Conservation (phyloP, 768 basidiomycete genomes). For the Tylopilus plumbeoviolaceoides region DNA sequence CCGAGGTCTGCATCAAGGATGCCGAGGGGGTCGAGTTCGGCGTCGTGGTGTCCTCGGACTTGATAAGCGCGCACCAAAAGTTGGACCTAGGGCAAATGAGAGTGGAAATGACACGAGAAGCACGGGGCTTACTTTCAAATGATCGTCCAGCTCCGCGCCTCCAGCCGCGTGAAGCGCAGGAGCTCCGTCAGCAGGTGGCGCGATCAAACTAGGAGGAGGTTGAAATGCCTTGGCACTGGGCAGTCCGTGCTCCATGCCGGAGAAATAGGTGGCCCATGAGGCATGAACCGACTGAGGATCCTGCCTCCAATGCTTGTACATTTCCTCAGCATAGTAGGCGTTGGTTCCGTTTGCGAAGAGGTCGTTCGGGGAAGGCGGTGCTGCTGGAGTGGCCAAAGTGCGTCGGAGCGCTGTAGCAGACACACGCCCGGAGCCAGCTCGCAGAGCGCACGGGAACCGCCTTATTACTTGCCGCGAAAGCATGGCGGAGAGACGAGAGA, state of each 20-base stretch:
- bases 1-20: conserved; percentile 88
- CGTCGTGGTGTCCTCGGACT: conserved; percentile 96
- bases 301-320: conserved; percentile 90
- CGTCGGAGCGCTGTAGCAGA: conserved; percentile 25
- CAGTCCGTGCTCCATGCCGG: conserved; percentile 87
- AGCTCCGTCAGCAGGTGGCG: conserved; percentile 73
- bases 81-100: conserved; percentile 65
- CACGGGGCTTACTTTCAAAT: conserved; percentile 70
- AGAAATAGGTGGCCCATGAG: conserved; percentile 94
- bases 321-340: conserved; percentile 93
- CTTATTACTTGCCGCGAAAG: conserved; percentile 36
- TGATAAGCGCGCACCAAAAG: conserved; percentile 97
- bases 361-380: conserved; percentile 71
- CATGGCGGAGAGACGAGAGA: conserved; percentile 23
- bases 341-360: conserved; percentile 93
- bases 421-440: conserved; percentile 18
- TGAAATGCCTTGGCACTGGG: conserved; percentile 77
- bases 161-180: conserved; percentile 66
- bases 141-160: conserved; percentile 83
- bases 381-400: conserved; percentile 44
- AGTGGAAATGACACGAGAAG: not conserved
- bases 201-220: conserved; percentile 71
- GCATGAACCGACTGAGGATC: conserved; percentile 90
- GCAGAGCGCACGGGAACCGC: conserved; percentile 31
- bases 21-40: conserved; percentile 93